Conservation (phyloP, 345 rosid species). For the Bretschneidera sinensis region DNA sequence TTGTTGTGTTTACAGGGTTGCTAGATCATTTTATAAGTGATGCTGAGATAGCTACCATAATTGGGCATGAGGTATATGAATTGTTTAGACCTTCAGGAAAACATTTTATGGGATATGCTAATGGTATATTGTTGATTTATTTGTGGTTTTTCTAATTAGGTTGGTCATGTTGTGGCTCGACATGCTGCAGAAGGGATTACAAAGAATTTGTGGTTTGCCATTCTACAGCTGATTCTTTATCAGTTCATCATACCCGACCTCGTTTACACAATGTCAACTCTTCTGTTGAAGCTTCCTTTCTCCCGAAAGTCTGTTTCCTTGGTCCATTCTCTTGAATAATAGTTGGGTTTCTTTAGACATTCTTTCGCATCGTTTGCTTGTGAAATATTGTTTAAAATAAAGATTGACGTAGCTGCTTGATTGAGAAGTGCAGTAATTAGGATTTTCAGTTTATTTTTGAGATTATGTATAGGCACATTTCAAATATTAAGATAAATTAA, state of each 20-base stretch:
- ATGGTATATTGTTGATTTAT: conserved; percentile 8
- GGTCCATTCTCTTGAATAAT: conserved; percentile 2
- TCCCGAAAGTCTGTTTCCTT: conserved; percentile 58
- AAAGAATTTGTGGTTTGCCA: conserved; percentile 74
- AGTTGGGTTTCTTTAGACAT: background rate
- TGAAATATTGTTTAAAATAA: background rate
- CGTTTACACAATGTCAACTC: conserved; percentile 66
- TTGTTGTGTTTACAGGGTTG: conserved; percentile 85
- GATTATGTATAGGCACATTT: background rate
- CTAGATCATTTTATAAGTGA: conserved; percentile 66
- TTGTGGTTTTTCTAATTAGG: conserved; percentile 38
- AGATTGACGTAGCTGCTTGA: background rate
- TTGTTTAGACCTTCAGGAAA: background rate
- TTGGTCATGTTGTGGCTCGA: conserved; percentile 89
- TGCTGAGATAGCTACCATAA: conserved; percentile 85
- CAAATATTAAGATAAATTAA: too few species aligned
- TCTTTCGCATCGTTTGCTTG: background rate
- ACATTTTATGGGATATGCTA: background rate
- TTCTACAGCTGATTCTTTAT: conserved; percentile 59
- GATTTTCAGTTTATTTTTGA: background rate
- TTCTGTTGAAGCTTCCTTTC: conserved; percentile 84
- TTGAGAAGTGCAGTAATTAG: background rate
- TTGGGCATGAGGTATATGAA: conserved; percentile 74
- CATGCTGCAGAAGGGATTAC: conserved; percentile 73
- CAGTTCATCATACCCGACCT: conserved; percentile 79